Evolutionary conservation across 2,329 filamentous ascomycete species (phyloP), one percentile per base, ranked within the genome.

Genomic region (Lecanicillium sp.): DNA sequence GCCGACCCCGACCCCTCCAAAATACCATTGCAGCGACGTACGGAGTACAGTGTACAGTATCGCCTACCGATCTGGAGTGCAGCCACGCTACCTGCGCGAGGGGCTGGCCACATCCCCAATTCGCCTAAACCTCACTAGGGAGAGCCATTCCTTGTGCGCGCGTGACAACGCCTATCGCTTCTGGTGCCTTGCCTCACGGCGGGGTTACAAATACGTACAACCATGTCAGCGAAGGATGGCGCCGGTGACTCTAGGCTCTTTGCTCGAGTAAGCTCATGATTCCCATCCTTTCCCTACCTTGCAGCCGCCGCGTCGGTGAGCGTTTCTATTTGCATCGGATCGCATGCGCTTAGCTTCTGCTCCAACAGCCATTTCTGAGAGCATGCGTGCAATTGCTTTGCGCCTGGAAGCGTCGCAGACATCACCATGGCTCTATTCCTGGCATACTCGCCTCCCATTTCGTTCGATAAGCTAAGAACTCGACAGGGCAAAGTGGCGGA

Each of bases 161-260:
- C 44, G 32, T 45, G 44, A 46, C 44, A 34, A 17, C 34, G 39
- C 15, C 16, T 33, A 37, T 29, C 16, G 34, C 39, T 17, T 29
- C 9, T 30, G 20, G 39, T 34, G 17, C 40, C 28, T 25, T 25
- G 22, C 22, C 22, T 6, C 7, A 25, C 22, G 34, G 40, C 35
- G 40, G 40, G 36, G 36, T 35, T 35, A 35, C 29, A 38, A 33
- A 37, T 33, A 29, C 29, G 25, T 30, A 47, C 48, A 58, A 64
- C 54, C 55, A 78, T 78, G 73, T 70, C 74, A 53, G 62, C 70
- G 46, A 38, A 39, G 17, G 66, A 55, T 45, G 52, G 79, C 63
- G 86, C 85, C 68, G 88, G 92, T 66, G 92, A 96, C 79, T 94
- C 92, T 69, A 96, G 95, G 78, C 82, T 98, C 69, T 98, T 98